Percentiles rank a stretch among this genome's conserved stretches.
Evolutionary conservation across 345 rosid genomes (phyloP).

Genomic region (Theobroma cacao): DNA sequence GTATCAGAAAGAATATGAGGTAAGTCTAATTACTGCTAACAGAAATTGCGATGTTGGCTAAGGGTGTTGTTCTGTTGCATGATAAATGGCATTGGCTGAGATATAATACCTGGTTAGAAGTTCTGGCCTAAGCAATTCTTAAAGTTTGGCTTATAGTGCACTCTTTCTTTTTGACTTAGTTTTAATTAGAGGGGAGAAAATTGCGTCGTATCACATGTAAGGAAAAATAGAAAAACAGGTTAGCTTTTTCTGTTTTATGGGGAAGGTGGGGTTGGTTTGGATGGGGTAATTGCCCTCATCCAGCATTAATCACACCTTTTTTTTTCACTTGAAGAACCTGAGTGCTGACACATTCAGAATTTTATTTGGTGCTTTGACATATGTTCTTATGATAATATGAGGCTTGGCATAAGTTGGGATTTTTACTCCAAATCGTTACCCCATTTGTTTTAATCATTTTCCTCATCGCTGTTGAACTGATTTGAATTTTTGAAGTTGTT

Average conservation of each 20-base stretch:
- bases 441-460: background rate
- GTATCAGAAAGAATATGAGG: slow-evolving; percentile 59
- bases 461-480: background rate
- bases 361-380: background rate
- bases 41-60: background rate
- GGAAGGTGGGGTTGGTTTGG: background rate
- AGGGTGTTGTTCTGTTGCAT: slow-evolving; percentile 6
- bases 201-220: background rate
- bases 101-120: background rate
- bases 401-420: too few species aligned
- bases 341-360: background rate
- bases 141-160: background rate
- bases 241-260: background rate
- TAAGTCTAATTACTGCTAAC: slow-evolving; percentile 35
- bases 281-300: background rate
- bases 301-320: background rate
- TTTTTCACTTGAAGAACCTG: background rate
- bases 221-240: background rate
- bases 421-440: background rate
- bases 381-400: background rate
- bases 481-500: background rate
- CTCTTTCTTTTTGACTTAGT: background rate
- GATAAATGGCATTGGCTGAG: background rate
- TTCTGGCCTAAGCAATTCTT: slow-evolving; percentile 3
- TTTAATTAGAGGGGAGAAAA: background rate